Evolutionary conservation across 805 yeast genomes (phyloP), one percentile per base, ranked within the genome.

Genomic region (Pichia ethanolica): DNA sequence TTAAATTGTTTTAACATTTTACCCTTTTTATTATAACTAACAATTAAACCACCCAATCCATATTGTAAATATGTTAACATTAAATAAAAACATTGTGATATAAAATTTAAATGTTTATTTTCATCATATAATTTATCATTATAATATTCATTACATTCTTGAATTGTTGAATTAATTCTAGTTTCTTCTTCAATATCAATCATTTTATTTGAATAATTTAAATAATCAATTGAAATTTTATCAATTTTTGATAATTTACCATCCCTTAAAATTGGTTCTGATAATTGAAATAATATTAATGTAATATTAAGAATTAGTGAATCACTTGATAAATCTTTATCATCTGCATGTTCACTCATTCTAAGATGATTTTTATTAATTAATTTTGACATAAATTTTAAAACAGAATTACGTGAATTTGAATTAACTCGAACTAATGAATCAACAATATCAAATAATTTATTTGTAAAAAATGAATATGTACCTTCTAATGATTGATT

Each of bases 21-120:
- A 53, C 72, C 72, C 34, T 82, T 59, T 51, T 83, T 78, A 41
- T 78, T 81, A 52, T 80, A 78, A 42, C 71, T 72, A 42, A 79
- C 73, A 50, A 77, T 67, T 0, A 85, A 68, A 45, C 97, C 98
- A 27, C 95, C 95, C 39, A 88, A 70, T 40, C 98, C 99, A 67
- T 86, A 93, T 56, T 91, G 90, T 44, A 88, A 66, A 63, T 84
- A 89, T 0, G 95, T 81, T 46, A 85, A 71, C 6, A 90, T 80
- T 49, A 93, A 64, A 60, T 75, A 93, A 65, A 89, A 93, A 59
- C 95, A 84, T 56, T 91, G 93, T 8, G 96, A 82, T n/a, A 93
- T 88, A 63, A 93, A 93, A 59, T 93, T 91, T 36, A 65, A 44
- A 37, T 61, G 54, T 32, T 75, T 63, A 11, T 32, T 20, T 9